These are phyloP conservation scores for Aspergillus mulundensis DNA, from an alignment of 495 filamentous ascomycete species.

Conservation along the genomic window DNA sequence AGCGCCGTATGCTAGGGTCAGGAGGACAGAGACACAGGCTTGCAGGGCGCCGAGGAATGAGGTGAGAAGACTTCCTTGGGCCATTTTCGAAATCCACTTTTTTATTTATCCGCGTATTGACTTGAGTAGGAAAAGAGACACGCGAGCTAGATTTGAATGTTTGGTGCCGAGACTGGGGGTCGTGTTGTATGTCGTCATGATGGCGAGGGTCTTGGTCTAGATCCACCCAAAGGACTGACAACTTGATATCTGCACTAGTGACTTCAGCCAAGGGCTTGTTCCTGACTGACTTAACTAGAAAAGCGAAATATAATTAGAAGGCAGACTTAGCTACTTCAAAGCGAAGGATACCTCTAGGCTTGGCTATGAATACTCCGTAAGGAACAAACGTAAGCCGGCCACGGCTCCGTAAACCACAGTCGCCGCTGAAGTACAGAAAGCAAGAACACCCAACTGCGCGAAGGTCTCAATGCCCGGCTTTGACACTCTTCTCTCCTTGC, in stretches of 20 bases:
- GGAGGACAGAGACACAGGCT: constrained; percentile 63
- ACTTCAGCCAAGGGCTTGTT: constrained; percentile 1
- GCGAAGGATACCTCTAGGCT: too few species aligned
- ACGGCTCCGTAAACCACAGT: constrained; percentile 21
- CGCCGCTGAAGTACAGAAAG: constrained; percentile 17
- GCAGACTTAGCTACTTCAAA: not conserved
- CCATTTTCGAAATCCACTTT: too few species aligned
- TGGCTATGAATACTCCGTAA: too few species aligned
- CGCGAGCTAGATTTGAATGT: constrained; percentile 1
- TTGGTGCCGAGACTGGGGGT: not conserved
- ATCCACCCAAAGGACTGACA: not conserved
- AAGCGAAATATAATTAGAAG: too few species aligned
- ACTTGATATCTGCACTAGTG: not conserved
- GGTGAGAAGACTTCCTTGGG: constrained; percentile 19
- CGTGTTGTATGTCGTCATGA: constrained; percentile 13
- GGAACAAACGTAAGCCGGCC: constrained; percentile 22
- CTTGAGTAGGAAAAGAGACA: not conserved
- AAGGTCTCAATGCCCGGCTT: constrained; percentile 27
- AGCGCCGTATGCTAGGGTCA: constrained; percentile 65
- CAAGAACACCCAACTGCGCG: constrained; percentile 27
- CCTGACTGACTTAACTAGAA: not conserved
- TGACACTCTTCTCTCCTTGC: constrained; percentile 21
- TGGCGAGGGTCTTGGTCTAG: constrained; percentile 6
- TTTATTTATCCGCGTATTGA: not conserved
- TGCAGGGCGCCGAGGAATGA: constrained; percentile 69